Percentiles rank a stretch among this genome's conserved stretches.
These are phyloP conservation scores for Chlorella sp. DNA, from an alignment of 139 green algal species.

Conservation along the genomic window DNA sequence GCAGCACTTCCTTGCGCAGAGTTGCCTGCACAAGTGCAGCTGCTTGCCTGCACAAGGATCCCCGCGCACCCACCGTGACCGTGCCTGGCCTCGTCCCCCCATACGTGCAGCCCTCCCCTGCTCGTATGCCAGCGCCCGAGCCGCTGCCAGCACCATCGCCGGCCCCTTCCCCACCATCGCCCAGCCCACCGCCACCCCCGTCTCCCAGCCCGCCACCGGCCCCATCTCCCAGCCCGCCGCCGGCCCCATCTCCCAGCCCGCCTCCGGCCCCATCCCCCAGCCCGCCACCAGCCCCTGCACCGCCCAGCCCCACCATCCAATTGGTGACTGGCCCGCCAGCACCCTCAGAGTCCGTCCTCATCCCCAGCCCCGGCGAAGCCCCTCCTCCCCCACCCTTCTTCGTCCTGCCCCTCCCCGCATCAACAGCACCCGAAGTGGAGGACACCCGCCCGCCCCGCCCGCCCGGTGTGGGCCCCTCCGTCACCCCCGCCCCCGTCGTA, in stretches of 20 bases:
- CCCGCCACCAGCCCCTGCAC: neutral
- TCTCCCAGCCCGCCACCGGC: neutral
- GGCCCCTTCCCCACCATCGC: neutral
- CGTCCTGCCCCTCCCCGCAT: neutral
- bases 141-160: neutral
- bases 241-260: neutral
- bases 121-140: neutral
- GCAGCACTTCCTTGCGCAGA: neutral
- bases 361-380: neutral
- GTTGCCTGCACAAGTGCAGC: neutral
- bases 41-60: neutral
- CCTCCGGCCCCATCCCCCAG: neutral
- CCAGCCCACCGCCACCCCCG: neutral
- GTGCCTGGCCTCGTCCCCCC: neutral
- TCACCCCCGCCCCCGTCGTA: slow-evolving; percentile 9
- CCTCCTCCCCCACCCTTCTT: neutral
- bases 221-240: neutral
- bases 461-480: slow-evolving; percentile 9
- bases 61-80: too few species aligned
- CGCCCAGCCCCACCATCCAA: neutral
- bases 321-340: neutral
- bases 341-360: neutral
- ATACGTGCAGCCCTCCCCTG: neutral
- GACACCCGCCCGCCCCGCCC: slow-evolving; percentile 25
- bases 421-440: neutral